Base-by-base conservation (phyloP, 257 asterid genomes). In the Forsythia suspensa region DNA sequence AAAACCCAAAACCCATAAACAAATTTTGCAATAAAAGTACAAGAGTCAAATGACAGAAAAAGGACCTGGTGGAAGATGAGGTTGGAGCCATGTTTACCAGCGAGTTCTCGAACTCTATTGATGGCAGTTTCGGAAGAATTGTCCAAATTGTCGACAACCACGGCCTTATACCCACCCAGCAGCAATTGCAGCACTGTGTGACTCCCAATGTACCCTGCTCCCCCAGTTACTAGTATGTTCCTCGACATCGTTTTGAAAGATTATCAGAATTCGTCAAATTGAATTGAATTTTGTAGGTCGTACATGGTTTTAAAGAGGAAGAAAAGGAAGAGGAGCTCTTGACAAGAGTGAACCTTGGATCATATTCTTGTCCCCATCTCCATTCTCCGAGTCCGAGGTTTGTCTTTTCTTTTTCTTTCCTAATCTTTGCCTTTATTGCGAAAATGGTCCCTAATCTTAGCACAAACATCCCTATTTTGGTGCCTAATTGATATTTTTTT, bases 101-200 rank as follows among this genome's bases (percentile, higher is more conserved):
- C 97, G 81, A 96, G 95, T 80, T 92, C 91, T 59, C 81, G 77
- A 9, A 92, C 96, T 80, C 97, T 89, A 6, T 83, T 81, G 70
- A 92, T 70, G 36, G 99, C 88, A 82, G 85, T 71, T 77, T 85
- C 88, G 12, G 97, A 90, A n/a, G 99, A 86, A 86, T 96, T 96
- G 75, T 94, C 97, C 91, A 96, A 82, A 87, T 94, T 96, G 74
- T 96, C 99, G 7, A 94, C 92, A 81, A 94, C 90, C 8, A 91
- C 94, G 8, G 87, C 86, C 84, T 82, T 90, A 85, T 89, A 89
- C 3, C 98, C 98, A 39, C 92, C 94, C 67, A 87, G 77, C 70
- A 96, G 76, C 82, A 96, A 79, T 85, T 94, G 98, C 78, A 96
- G 87, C 80, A 94, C 99, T 6, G 99, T 91, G 84, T 90, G 92